Evolutionary conservation across 352 stramenopile species (phyloP).

Genomic region (Globisporangium paroecandrum): DNA sequence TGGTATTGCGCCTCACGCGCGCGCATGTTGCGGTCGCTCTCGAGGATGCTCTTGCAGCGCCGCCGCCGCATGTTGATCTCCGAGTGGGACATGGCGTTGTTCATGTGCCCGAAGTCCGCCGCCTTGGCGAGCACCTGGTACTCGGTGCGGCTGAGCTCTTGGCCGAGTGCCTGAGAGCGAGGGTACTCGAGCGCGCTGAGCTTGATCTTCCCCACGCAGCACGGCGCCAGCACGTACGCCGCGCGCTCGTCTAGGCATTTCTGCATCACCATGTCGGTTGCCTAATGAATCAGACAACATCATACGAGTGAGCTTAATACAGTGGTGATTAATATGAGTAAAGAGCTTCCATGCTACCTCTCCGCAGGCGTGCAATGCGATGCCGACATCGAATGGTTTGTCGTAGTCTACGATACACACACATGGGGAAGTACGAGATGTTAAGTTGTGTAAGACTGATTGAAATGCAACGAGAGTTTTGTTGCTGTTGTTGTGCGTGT

Average conservation of each 20-base stretch:
- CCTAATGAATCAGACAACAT: conserved; percentile 15
- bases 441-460: too few species aligned
- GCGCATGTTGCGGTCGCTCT: conserved; percentile 70
- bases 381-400: conserved; percentile 69
- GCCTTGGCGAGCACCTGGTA: conserved; percentile 78
- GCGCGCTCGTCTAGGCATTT: conserved; percentile 59
- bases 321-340: too few species aligned
- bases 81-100: conserved; percentile 35
- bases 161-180: conserved; percentile 42
- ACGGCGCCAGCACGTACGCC: conserved; percentile 74
- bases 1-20: conserved; percentile 52
- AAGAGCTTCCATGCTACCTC: conserved; percentile 23
- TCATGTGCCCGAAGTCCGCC: conserved; percentile 68
- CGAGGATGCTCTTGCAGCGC: conserved; percentile 76
- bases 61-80: conserved; percentile 52
- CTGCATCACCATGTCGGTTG: conserved; percentile 79
- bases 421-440: too few species aligned
- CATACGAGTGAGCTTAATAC: background rate
- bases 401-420: conserved; percentile 33
- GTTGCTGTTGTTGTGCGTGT: background rate
- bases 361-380: conserved; percentile 77
- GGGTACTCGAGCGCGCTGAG: conserved; percentile 57
- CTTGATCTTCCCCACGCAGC: conserved; percentile 82
- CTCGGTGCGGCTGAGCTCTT: conserved; percentile 48
- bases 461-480: too few species aligned